A percentile compares a stretch with the other conserved stretches of the same genome.
Conservation (phyloP, 768 basidiomycete genomes). For the Amanita polypyramis region DNA sequence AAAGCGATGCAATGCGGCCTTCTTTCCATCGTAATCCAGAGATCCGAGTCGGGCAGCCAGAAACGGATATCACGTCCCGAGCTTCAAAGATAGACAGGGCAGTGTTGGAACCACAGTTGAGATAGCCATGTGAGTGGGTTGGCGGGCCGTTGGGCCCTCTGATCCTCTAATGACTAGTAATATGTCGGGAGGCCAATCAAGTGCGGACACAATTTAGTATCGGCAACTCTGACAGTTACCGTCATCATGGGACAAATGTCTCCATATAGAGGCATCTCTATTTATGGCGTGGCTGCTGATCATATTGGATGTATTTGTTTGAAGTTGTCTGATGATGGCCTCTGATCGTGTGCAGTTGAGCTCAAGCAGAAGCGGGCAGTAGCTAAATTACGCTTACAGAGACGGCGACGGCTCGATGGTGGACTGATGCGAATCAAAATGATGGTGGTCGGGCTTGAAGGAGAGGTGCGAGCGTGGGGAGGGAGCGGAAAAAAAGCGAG, state of each 20-base stretch:
- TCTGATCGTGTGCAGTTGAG: neutral
- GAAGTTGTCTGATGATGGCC: slow-evolving; percentile 1
- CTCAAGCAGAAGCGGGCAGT: neutral
- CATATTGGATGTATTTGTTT: neutral
- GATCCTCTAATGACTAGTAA: neutral
- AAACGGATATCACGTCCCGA: too few relatives aligned
- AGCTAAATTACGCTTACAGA: neutral
- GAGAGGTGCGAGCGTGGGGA: neutral
- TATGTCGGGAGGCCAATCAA: neutral
- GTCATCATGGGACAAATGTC: neutral
- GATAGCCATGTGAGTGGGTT: neutral
- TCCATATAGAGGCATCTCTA: slow-evolving; percentile 2
- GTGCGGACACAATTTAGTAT: neutral
- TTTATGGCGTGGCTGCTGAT: slow-evolving; percentile 1
- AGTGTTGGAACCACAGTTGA: neutral
- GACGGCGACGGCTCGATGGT: neutral
- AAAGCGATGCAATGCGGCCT: too few relatives aligned
- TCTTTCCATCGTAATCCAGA: too few relatives aligned
- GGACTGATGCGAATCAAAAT: neutral
- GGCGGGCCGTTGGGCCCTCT: neutral
- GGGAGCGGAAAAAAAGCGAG: too few relatives aligned
- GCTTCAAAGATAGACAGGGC: neutral
- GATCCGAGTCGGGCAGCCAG: too few relatives aligned
- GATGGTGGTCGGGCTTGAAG: neutral
- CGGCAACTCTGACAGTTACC: slow-evolving; percentile 4